phyloP scores from a whole-genome alignment of 768 basidiomycete species.

The Clitopilus passeckerianus region DNA sequence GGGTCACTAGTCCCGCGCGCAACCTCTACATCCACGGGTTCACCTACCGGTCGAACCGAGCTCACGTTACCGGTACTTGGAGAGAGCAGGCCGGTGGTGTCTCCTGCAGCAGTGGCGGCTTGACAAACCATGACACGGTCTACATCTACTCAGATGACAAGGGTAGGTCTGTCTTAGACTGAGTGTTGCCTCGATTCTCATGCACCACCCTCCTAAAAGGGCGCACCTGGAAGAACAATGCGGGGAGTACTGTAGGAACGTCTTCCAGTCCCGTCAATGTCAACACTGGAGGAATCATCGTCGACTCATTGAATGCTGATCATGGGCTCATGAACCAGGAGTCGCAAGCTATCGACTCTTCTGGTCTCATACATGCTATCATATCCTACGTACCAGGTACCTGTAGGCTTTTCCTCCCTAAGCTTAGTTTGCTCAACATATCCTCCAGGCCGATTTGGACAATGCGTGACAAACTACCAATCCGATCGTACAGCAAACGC shows the following conservation, averaged over 20 bases:
- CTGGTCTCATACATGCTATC: slow-evolving; percentile 37
- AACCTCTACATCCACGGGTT: slow-evolving; percentile 47
- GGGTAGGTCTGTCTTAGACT: slow-evolving; percentile 19
- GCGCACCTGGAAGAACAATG: slow-evolving; percentile 40
- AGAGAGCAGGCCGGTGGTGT: slow-evolving; percentile 38
- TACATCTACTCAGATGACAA: slow-evolving; percentile 43
- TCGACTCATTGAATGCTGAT: slow-evolving; percentile 39
- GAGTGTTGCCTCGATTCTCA: not conserved
- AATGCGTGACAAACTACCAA: slow-evolving; percentile 40
- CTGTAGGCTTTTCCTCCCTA: not conserved
- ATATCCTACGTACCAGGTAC: slow-evolving; percentile 46
- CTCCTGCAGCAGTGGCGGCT: slow-evolving; percentile 34
- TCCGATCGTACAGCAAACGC: slow-evolving; percentile 29
- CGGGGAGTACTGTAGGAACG: slow-evolving; percentile 29
- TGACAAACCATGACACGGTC: slow-evolving; percentile 44
- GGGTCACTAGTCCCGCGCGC: slow-evolving; percentile 32
- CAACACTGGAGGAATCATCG: slow-evolving; percentile 36
- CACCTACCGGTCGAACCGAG: slow-evolving; percentile 29
- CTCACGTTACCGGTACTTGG: slow-evolving; percentile 44
- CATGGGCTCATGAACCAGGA: slow-evolving; percentile 52
- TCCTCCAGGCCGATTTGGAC: slow-evolving; percentile 34
- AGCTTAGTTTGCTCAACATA: not conserved
- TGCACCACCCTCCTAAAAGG: slow-evolving; percentile 18
- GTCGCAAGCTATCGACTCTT: slow-evolving; percentile 40
- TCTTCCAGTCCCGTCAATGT: slow-evolving; percentile 37